Conservation (phyloP, 768 basidiomycete species). For the Obba rivulosa region DNA sequence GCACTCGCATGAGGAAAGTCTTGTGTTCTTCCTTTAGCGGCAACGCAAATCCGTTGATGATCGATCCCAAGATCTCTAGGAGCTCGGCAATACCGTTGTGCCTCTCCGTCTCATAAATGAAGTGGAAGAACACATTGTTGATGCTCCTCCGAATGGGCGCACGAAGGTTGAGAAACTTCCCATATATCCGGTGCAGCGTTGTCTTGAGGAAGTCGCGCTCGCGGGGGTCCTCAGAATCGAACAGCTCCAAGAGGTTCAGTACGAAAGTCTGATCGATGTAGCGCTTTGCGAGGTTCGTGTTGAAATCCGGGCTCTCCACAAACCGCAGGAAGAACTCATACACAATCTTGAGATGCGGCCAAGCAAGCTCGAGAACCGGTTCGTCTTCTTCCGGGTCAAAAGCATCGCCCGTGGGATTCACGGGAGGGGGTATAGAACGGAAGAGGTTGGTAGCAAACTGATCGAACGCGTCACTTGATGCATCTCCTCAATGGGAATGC, state of each 20-base stretch:
- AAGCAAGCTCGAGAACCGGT: constrained; percentile 96
- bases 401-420: constrained; percentile 96
- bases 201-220: constrained; percentile 99
- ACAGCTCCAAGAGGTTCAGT: constrained; percentile 92
- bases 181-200: constrained; percentile 97
- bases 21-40: constrained; percentile 99
- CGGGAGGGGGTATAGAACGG: constrained; percentile 98
- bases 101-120: constrained; percentile 97
- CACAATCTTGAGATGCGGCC: constrained; percentile 99
- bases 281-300: constrained; percentile 94
- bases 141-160: constrained; percentile 98
- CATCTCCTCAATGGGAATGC: not conserved
- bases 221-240: constrained; percentile 97
- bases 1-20: constrained; percentile 88
- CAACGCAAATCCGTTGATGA: constrained; percentile 98
- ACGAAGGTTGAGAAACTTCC: constrained; percentile 97
- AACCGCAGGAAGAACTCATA: constrained; percentile 99
- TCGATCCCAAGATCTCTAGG: constrained; percentile 95
- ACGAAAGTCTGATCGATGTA: constrained; percentile 97
- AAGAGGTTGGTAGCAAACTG: constrained; percentile 98
- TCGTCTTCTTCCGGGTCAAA: constrained; percentile 99
- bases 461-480: constrained; percentile 1
- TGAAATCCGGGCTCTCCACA: constrained; percentile 96
- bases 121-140: constrained; percentile 99
- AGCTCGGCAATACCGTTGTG: constrained; percentile 99